Evolutionary conservation across 2,329 filamentous ascomycete species (phyloP), one percentile per base, ranked within the genome.

Genomic region (Camillea tinctor): DNA sequence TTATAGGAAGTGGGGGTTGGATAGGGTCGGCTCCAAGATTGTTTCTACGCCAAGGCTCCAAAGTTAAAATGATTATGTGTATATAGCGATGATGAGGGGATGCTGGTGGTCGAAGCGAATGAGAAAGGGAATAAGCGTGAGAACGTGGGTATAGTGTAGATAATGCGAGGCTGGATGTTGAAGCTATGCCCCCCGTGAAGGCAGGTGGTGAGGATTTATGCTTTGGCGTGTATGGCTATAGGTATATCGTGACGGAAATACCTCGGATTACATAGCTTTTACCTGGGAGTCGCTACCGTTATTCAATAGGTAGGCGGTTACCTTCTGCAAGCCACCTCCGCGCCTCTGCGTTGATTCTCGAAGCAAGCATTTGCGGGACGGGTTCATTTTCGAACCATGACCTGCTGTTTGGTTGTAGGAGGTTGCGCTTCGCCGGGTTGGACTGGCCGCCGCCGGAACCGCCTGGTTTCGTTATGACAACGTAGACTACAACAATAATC

Each of bases 401-500:
- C 21, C 62, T 62, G 23, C 58, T 60, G 24, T 53, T 54, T n/a
- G 66, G 66, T 48, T 66, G 53, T 49, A 67, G 59, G 36, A 71
- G 40, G 50, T 61, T 64, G 22, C 69, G 67, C 50, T 71, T 71
- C 36, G 36, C 36, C 9, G 60, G 26, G 48, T 44, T 55, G 21
- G 26, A 40, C 9, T 36, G 19, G 19, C n/a, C 23, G 23, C 55
- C 61, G 22, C 51, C 44, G 15, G 24, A 49, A 49, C 55, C 62
- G 17, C 50, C 50, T 15, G 44, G 11, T 15, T 61, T 60, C n/a
- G 52, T 64, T 44, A 68, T 60, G 17, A 56, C 36, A 23, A 73
- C 67, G 59, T 71, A 72, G 26, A 64, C 65, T 3, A 63, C 77
- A 8, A 86, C 79, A 52, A 80, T 73, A 56, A 83, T 78, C 50